Conservation (phyloP, 495 filamentous ascomycete genomes). For the Penicillium manginii region DNA sequence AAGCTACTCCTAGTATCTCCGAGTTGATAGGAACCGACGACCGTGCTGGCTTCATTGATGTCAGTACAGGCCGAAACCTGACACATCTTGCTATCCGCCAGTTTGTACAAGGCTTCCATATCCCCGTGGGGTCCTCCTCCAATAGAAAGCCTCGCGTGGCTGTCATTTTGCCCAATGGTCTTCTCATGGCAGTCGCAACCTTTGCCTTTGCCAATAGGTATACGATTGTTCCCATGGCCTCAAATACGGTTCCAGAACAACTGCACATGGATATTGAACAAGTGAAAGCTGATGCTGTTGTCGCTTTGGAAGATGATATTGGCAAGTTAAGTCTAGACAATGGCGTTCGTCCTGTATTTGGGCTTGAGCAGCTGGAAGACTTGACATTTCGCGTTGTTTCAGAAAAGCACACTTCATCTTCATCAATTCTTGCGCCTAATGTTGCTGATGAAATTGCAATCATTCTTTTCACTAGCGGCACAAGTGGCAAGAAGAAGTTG, state of each 20-base stretch:
- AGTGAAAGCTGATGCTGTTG: conserved; percentile 24
- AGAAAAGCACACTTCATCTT: conserved; percentile 1
- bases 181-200: conserved; percentile 20
- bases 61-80: conserved; percentile 10
- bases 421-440: conserved; percentile 10
- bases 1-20: conserved; percentile 9
- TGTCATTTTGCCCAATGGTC: conserved; percentile 26
- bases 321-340: conserved; percentile 20
- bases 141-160: conserved; percentile 26
- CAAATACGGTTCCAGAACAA: conserved; percentile 25
- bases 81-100: conserved; percentile 18
- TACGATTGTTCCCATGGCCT: conserved; percentile 27
- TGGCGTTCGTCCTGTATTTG: conserved; percentile 21
- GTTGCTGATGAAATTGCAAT: conserved; percentile 39
- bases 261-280: conserved; percentile 24
- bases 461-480: conserved; percentile 51
- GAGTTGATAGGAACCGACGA: conserved; percentile 18
- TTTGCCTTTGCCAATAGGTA: conserved; percentile 24
- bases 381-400: conserved; percentile 23
- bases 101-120: conserved; percentile 20
- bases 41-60: conserved; percentile 21
- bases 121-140: conserved; percentile 13
- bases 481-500: conserved; percentile 50
- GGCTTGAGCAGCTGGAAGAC: conserved; percentile 18
- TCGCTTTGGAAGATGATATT: conserved; percentile 25